Evolutionary conservation across 768 basidiomycete genomes (phyloP), one percentile per base, ranked within the genome.

Genomic region (Serpula lacrymans): DNA sequence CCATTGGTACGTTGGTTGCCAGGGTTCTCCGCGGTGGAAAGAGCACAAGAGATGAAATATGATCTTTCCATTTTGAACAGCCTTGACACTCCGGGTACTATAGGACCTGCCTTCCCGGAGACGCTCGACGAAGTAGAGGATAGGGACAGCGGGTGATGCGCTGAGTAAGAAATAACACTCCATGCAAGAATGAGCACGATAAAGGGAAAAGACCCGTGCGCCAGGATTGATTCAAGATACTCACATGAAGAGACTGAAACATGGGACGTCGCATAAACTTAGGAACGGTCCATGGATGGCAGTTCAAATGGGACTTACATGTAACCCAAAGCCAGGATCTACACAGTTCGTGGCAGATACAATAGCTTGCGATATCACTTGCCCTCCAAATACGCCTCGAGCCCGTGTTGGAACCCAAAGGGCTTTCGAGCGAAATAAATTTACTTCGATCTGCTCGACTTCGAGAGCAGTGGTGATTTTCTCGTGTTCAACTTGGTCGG

Each of bases 281-380:
- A 43, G 38, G 22, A 39, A 16, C 26, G 17, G 25, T 12, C 24
- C 13, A 12, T 14, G 37, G 9, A 24, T 5, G 14, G 13, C n/a
- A 24, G 16, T 6, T 25, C 22, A 24, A 27, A 28, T 16, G 27
- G 12, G 13, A 62, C 88, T 68, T 54, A 89, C 88, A 65, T 92
- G 86, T 22, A 89, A 62, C 18, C 73, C 75, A 58, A 75, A 88
- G 12, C 64, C 70, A 9, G 79, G 68, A 31, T 78, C 67, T 0
- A 92, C 85, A 38, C 80, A 79, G 45, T 80, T 82, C 11, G 86
- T 88, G 1, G 89, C 89, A 2, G 86, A 76, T 10, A 88, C 83
- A 21, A 92, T 65, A 4, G 88, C 90, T 54, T 92, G 89, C 26
- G 85, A 88, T 49, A 93, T 89, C 42, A 92, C 89, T 61, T 91